These are phyloP conservation scores for Tricholoma terreum DNA, from an alignment of 768 basidiomycete genomes.

Conservation along the genomic window DNA sequence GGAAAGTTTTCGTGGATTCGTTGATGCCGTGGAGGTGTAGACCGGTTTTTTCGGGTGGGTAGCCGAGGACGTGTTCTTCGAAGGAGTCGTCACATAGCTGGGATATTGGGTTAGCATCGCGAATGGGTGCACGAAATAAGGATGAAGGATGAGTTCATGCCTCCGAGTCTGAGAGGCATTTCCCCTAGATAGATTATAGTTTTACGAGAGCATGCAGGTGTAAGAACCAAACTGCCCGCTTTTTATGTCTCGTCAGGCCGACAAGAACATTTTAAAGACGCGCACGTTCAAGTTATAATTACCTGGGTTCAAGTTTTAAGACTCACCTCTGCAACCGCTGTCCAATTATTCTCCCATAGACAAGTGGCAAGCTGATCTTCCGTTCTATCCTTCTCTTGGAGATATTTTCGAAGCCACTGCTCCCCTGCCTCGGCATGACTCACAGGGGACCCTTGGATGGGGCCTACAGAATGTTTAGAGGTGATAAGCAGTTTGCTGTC, in stretches of 20 bases:
- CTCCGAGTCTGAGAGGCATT: too few relatives aligned
- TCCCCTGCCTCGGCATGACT: conserved; percentile 86
- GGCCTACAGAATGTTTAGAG: conserved; percentile 89
- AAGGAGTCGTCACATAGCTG: conserved; percentile 97
- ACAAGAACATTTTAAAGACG: too few relatives aligned
- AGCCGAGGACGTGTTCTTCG: conserved; percentile 93
- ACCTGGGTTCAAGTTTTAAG: not conserved
- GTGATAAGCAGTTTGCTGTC: conserved; percentile 75
- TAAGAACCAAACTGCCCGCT: too few relatives aligned
- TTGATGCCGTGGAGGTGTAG: conserved; percentile 95
- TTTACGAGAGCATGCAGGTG: too few relatives aligned
- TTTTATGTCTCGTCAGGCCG: too few relatives aligned
- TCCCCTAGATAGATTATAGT: too few relatives aligned
- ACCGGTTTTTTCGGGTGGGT: conserved; percentile 80
- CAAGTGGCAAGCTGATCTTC: conserved; percentile 69
- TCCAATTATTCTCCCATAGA: conserved; percentile 83
- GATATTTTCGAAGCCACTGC: conserved; percentile 73
- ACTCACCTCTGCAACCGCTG: conserved; percentile 86
- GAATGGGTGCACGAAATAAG: too few relatives aligned
- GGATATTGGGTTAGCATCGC: not conserved
- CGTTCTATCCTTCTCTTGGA: conserved; percentile 56
- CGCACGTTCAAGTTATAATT: too few relatives aligned
- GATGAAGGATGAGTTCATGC: not conserved
- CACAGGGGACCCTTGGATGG: conserved; percentile 33
- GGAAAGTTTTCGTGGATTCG: conserved; percentile 58